Evolutionary conservation across 2,329 filamentous ascomycete species (phyloP), one percentile per base, ranked within the genome.

Genomic region (Phoma sp.): DNA sequence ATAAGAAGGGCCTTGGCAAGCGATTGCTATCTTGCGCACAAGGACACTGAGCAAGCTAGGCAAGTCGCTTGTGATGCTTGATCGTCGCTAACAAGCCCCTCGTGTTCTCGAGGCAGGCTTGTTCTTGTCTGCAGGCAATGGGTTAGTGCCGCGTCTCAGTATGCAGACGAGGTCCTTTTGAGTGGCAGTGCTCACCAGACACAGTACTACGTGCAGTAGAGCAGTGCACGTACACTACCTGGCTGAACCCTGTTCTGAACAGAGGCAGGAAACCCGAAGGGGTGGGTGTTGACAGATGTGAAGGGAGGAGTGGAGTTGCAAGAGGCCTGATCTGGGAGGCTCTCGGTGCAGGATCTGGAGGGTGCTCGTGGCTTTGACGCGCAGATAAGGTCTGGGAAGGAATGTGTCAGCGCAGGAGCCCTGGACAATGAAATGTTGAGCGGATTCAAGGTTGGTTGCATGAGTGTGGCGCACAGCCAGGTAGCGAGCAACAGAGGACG

Each of bases 401-500:
- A 47, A 60, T 57, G 59, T 68, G 69, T 75, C 63, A 75, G 72
- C 65, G 60, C 62, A 64, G 52, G 48, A 51, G 60, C 51, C 55
- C 63, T 55, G 47, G 63, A 47, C 53, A 51, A 47, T 55, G 54
- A 62, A 68, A 54, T 63, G 65, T 68, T 66, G 64, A 55, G 65
- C 60, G 39, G 59, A 62, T 58, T 52, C 50, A 53, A 64, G 67
- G 67, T 58, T 63, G 67, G 63, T 67, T 72, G 69, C 71, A 74
- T 67, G 62, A 57, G 61, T 68, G 72, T 74, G 71, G 72, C 72
- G 71, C 68, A 72, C 70, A 73, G 60, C 47, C 53, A 60, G 63
- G 63, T 61, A 65, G 69, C 69, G 66, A 66, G 68, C 62, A 63
- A 65, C 65, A 65, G 68, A 54, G 71, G 69, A 72, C 65, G 57